Evolutionary conservation across 352 stramenopile species (phyloP), one percentile per base, ranked within the genome.

Genomic region (Phytophthora colocasiae): DNA sequence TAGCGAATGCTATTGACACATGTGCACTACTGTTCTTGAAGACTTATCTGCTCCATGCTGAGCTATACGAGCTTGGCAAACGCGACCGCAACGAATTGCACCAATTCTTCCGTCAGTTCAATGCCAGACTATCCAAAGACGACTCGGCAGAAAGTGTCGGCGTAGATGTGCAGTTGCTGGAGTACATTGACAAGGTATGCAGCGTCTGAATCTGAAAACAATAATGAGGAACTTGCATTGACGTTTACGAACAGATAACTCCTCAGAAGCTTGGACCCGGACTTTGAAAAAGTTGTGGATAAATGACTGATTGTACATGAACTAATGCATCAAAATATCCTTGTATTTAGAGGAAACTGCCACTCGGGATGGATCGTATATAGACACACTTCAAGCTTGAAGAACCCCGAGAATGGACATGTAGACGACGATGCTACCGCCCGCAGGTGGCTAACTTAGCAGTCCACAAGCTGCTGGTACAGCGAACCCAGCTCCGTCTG

Each of bases 21-120:
- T 83, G 79, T 36, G 78, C 63, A 5, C 40, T 92, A 58, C 78
- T 92, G 6, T 88, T 92, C 43, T 48, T 92, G 32, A 85, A 92
- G 64, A 92, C 81, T 6, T 87, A 77, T 66, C 41, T 87, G 45
- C 62, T 92, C 6, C 77, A 87, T 63, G 50, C 58, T 10, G 78
- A 89, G 51, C 77, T 81, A 51, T 83, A 85, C 38, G 70, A 80
- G 34, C 51, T 74, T 15, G 24, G 45, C 5, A 72, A 76, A 36
- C 65, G 70, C 14, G 78, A 89, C 15, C 60, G 59, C 26, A 50
- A 75, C 17, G 80, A 90, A 36, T 66, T 89, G 15, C 58, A 48
- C 2, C 74, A 48, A 2, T 90, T 87, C 45, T 68, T 83, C 41
- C 47, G 60, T 17, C 53, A 80, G 49, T 54, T 84, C 17, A 68